These are phyloP conservation scores for Rhinocladiella similis DNA, from an alignment of 2,329 filamentous ascomycete species.

Conservation along the genomic window DNA sequence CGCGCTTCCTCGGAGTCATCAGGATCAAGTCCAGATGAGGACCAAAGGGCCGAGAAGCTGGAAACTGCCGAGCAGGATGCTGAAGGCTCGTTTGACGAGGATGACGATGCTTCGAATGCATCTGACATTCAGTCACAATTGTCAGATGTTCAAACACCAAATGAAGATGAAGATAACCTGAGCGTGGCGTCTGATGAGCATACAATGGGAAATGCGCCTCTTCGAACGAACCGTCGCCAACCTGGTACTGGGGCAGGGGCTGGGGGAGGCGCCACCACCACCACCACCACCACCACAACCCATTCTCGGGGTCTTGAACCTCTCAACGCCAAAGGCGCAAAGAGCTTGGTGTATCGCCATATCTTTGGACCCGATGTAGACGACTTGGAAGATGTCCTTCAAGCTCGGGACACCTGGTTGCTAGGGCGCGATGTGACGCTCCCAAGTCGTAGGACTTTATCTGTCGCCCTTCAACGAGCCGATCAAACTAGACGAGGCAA, in stretches of 20 bases:
- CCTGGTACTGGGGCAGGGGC: background rate
- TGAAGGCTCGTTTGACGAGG: constrained; percentile 3
- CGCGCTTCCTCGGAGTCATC: constrained; percentile 24
- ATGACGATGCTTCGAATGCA: constrained; percentile 5
- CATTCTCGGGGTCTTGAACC: constrained; percentile 41
- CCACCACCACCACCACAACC: constrained; percentile 23
- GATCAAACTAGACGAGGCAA: background rate
- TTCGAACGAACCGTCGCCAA: background rate
- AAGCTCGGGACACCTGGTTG: constrained; percentile 53
- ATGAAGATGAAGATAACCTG: constrained; percentile 11
- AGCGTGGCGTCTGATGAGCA: constrained; percentile 6
- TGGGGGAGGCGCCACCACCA: no score
- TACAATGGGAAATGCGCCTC: background rate
- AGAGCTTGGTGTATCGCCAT: constrained; percentile 47
- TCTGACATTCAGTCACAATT: constrained; percentile 1
- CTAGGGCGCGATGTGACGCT: constrained; percentile 48
- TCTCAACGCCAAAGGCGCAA: constrained; percentile 39
- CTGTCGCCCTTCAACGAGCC: background rate
- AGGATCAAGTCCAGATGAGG: constrained; percentile 17
- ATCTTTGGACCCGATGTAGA: constrained; percentile 53
- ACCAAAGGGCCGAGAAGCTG: background rate
- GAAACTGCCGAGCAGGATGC: background rate
- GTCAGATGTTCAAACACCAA: constrained; percentile 11
- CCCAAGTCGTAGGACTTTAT: constrained; percentile 46
- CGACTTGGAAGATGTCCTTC: constrained; percentile 50